Evolutionary conservation across 2,329 filamentous ascomycete genomes (phyloP).

Genomic region (Venturia asperata): DNA sequence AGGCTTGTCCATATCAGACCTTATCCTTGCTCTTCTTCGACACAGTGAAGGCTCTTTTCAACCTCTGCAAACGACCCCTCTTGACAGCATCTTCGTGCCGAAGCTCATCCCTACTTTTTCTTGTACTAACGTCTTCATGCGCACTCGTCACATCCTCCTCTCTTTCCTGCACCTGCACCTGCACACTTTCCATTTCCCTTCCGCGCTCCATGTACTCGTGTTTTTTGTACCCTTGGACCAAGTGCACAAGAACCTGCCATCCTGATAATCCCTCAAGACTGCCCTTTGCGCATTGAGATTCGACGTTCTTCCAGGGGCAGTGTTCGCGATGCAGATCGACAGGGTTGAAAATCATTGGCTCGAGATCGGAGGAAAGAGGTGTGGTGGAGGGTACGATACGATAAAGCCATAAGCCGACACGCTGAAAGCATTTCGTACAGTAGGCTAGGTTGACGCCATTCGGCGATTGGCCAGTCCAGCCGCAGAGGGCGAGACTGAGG

Average conservation of each 20-base stretch:
- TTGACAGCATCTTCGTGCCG: conserved; percentile 17
- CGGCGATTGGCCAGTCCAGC: conserved; percentile 48
- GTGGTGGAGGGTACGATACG: neutral
- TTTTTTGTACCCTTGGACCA: conserved; percentile 13
- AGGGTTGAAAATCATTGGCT: conserved; percentile 32
- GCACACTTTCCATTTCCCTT: neutral
- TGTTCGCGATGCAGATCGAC: conserved; percentile 35
- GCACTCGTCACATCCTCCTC: neutral
- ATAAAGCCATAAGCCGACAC: conserved; percentile 92
- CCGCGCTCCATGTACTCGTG: neutral
- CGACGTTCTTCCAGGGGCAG: conserved; percentile 36
- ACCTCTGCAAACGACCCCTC: conserved; percentile 10
- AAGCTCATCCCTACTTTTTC: conserved; percentile 16
- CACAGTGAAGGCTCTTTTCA: conserved; percentile 20
- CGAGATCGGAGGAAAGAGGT: conserved; percentile 24
- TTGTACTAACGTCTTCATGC: conserved; percentile 8
- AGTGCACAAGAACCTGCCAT: conserved; percentile 15
- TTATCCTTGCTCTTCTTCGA: conserved; percentile 18
- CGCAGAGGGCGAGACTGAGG: conserved; percentile 36
- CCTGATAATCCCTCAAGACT: conserved; percentile 16
- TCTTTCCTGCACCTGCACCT: neutral
- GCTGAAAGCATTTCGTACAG: conserved; percentile 79
- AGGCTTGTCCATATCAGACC: neutral
- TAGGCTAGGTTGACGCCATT: conserved; percentile 65
- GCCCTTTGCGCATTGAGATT: conserved; percentile 24